Base-by-base conservation (phyloP, 2,329 filamentous ascomycete species). In the Neocucurbitaria cava region DNA sequence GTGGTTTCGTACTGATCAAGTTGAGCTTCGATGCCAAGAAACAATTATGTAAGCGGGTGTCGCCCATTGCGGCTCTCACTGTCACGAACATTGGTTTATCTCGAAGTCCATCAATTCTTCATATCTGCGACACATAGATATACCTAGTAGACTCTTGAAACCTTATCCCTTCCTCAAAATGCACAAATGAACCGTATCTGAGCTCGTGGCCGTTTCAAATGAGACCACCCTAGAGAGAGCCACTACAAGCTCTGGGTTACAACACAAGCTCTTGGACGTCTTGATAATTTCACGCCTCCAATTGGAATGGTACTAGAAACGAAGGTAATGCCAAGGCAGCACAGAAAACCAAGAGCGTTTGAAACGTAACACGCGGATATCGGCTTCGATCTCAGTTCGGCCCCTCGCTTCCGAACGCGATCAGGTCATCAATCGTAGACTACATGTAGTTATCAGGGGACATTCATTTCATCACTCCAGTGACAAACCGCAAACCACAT, bases 1-100 rank as follows among this genome's bases (percentile, higher is more conserved):
- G 41, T 24, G 23, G 24, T 15, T 30, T n/a, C 33, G 28, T 28
- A 30, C 28, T 51, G 44, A 26, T 59, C 56, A 57, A 54, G 61
- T 59, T 56, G 52, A 61, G 53, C 55, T 59, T 51, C 24, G 52
- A 45, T 39, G 58, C 59, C 60, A 62, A 53, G 52, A 36, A 15
- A 8, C 20, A 26, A 42, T 52, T 56, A 50, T 30, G 42, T 63
- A 53, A 61, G 58, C 53, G 44, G 17, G 20, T 4, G n/a, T 40
- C 20, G 20, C 9, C 11, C 7, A 11, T 39, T 11, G 36, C 20
- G 10, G 18, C 18, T 39, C 20, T 13, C 18, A 10, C 36, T 9
- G 2, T 23, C 23, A 3, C 4, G 3, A 21, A 39, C 18, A 39
- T n/a, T 20, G 15, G 36, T 11, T 6, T n/a, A 38, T 38, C 35